These are phyloP conservation scores for Calonectria fujianensis DNA, from an alignment of 2,329 filamentous ascomycete genomes.

Conservation along the genomic window DNA sequence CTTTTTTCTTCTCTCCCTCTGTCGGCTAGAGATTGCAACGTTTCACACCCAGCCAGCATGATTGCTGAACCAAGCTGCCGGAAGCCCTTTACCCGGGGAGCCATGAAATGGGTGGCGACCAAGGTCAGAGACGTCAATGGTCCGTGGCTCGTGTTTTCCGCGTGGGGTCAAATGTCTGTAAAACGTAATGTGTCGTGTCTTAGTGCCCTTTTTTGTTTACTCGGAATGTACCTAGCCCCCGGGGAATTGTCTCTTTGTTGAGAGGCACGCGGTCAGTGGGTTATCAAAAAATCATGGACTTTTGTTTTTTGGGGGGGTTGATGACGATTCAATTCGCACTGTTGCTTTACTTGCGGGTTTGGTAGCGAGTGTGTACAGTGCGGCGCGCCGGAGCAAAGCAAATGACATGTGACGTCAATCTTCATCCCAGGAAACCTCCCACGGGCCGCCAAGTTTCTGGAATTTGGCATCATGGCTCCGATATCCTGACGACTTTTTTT, in stretches of 20 bases:
- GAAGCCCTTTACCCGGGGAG: constrained; percentile 45
- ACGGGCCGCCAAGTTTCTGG: neutral
- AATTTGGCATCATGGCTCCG: neutral
- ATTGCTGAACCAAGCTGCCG: constrained; percentile 24
- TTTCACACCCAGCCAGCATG: constrained; percentile 39
- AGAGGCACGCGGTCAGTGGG: neutral
- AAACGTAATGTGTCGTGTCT: constrained; percentile 5
- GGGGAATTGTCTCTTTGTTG: constrained; percentile 7
- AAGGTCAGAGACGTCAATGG: constrained; percentile 8
- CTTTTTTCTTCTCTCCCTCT: neutral
- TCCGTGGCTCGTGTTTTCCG: constrained; percentile 43
- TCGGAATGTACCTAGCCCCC: constrained; percentile 6
- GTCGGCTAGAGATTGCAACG: constrained; percentile 31
- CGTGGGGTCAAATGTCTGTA: constrained; percentile 10
- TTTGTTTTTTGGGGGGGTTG: constrained; percentile 24
- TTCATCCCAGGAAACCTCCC: neutral
- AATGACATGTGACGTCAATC: constrained; percentile 30
- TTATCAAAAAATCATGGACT: neutral
- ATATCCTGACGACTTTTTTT: constrained; percentile 3
- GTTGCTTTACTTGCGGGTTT: constrained; percentile 5
- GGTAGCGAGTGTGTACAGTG: constrained; percentile 38
- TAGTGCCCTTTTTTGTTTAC: neutral
- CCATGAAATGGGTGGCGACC: constrained; percentile 37
- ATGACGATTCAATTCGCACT: constrained; percentile 39
- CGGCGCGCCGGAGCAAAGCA: neutral